Base-by-base conservation (phyloP, 179 eudicot species). In the Carnegiea gigantea region DNA sequence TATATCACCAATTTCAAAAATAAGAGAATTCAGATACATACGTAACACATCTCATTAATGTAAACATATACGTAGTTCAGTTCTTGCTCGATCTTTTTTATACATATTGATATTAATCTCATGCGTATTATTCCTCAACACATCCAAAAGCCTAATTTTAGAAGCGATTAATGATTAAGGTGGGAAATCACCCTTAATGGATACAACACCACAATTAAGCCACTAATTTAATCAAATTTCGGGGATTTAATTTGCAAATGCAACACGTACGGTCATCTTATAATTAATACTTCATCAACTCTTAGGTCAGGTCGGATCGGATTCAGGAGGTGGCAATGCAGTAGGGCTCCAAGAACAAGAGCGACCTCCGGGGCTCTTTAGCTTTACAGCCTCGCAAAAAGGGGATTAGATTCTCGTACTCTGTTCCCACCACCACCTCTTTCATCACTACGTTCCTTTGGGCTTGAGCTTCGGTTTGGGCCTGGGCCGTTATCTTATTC, bases 281-380 rank as follows among this genome's bases (percentile, higher is more conserved):
- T 3, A 12, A 26, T 4, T 24, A 65, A 14, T 65, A 9, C 0
- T 64, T 9, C 30, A 9, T 2, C 28, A 6, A 6, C 0, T 0
- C 33, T 65, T 20, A 17, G 38, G 38, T 1, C 67, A 0, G 67
- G 11, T 11, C 38, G 6, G 71, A 36, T 65, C 38, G 71, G 38
- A 17, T 70, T 70, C 81, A 91, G 82, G 93, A 88, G 77, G 98
- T 88, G 77, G 97, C 96, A 83, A 95, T 88, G 95, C 95, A 92
- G 76, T 77, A 78, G 46, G 93, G 91, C 85, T 92, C 92, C 94
- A 90, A 91, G 72, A 86, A 38, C 59, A 88, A 70, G 73, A 92
- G 86, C 13, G 97, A 89, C 84, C 87, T 92, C 84, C 85, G 90
- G 23, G 74, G 77, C 82, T 91, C 93, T 83, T 92, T 94, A 85